Evolutionary conservation across 257 asterid species (phyloP), one percentile per base, ranked within the genome.

Genomic region (Nicotiana noctiflora): DNA sequence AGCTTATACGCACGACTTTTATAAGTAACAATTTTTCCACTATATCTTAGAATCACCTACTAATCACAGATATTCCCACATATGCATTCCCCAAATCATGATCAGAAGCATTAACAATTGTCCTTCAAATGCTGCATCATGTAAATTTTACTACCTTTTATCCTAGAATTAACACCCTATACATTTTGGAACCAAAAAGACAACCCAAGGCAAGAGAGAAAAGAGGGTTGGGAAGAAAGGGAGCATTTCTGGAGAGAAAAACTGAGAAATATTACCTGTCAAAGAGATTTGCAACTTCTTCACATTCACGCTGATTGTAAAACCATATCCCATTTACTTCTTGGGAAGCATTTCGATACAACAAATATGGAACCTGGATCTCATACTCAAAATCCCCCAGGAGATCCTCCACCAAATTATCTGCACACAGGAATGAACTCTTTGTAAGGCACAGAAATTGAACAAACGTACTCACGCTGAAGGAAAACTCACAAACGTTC

Each of bases 321-420:
- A 95, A 95, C 99, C 99, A 95, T 92, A 95, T 92, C 66, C 99
- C 98, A 81, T 93, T 95, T 62, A 93, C 95, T 87, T 93, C 99
- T 84, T 90, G 93, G 61, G 92, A 85, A 44, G 97, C 92, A 84
- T 93, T 95, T 81, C 92, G 89, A 83, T 95, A 92, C 79, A 95
- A 81, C 76, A 95, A 81, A 91, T 93, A 93, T 63, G 99, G 98
- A 81, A 89, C 86, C 84, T 95, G 97, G 85, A 95, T 86, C 86
- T 95, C 99, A 81, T 84, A 89, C 88, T 88, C 97, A 87, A 95
- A 93, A 87, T 92, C 97, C 79, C 93, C 97, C 89, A 90, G 82
- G 78, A 95, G 92, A 91, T 91, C 90, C 89, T 93, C 98, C 87
- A 92, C 97, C 84, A 95, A 87, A 87, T 92, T 93, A 80, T 92